Evolutionary conservation across 2,329 filamentous ascomycete species (phyloP), one percentile per base, ranked within the genome.

Genomic region (Fonsecaea pugnacius): DNA sequence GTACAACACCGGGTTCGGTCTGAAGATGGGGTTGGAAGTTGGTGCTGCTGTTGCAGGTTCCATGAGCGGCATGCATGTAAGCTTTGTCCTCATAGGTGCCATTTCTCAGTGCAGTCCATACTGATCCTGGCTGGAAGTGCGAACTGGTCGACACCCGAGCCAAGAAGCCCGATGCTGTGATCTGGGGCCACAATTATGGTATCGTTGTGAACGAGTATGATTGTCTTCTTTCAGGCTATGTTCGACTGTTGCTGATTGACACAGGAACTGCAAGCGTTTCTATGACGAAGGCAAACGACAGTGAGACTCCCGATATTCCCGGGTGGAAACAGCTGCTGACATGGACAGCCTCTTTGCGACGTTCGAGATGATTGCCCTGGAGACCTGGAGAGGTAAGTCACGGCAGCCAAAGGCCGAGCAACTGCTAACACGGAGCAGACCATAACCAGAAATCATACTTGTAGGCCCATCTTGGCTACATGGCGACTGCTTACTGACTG

Each of bases 101-200:
- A 16, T 21, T 18, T 24, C 46, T 9, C 32, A 18, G 4, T 4
- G 12, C 35, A 35, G 21, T 46, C 9, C 10, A 50, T 30, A 32
- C 43, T 58, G 56, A 58, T n/a, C 10, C 18, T 53, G 21, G 40
- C 7, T 33, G 12, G 16, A 43, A 64, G 62, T 78, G 77, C 69
- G 77, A 80, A 68, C 72, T 79, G 0, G 77, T 79, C 12, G 78
- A 79, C 59, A 78, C 72, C 1, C 70, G 77, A n/a, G 74, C 77
- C 24, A 76, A 69, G 10, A 79, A 79, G 67, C 77, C 77, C 1
- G 77, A 78, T 63, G 76, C 77, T 3, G 75, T 77, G 5, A 76
- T 77, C 46, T 78, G 75, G 76, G 74, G 77, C 54, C 75, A 78
- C 71, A 78, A 78, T 68, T 79, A 79, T 64, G 77, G 77, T n/a